Conservation (phyloP, 148 eudicot genomes). For the Chenopodium quinoa region DNA sequence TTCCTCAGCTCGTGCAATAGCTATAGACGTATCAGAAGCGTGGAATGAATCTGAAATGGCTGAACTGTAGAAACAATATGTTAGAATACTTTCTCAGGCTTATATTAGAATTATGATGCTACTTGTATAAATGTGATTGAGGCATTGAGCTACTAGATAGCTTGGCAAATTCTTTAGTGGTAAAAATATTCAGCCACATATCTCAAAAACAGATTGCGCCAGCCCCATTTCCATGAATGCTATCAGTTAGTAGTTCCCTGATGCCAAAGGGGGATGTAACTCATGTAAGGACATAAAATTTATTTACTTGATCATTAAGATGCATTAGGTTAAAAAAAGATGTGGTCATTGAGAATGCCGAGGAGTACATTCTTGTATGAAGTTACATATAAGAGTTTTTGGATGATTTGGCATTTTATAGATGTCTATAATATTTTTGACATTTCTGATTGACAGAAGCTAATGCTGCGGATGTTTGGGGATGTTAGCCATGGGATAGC, state of each 20-base stretch:
- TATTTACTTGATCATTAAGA: background rate
- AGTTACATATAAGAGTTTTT: background rate
- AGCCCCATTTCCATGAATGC: background rate
- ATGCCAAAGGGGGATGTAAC: background rate
- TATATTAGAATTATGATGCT: background rate
- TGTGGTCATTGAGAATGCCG: background rate
- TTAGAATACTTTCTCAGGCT: background rate
- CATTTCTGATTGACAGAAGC: slow-evolving; percentile 50
- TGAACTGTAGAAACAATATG: background rate
- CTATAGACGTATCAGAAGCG: background rate
- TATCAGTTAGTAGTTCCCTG: background rate
- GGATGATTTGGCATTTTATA: background rate
- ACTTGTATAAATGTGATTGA: background rate
- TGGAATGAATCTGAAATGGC: background rate
- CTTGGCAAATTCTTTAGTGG: background rate
- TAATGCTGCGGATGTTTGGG: slow-evolving; percentile 51
- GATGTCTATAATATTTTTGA: slow-evolving; percentile 5
- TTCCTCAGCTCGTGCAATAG: background rate
- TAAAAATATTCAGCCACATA: background rate
- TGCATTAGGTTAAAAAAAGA: background rate
- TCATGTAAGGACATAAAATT: background rate
- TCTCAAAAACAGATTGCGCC: background rate
- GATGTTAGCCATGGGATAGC: slow-evolving; percentile 30
- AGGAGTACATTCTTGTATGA: background rate
- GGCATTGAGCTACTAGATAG: background rate